A percentile compares a stretch with the other conserved stretches of the same genome.
Evolutionary conservation across 345 rosid genomes (phyloP).

Genomic region (Triadica sebifera): DNA sequence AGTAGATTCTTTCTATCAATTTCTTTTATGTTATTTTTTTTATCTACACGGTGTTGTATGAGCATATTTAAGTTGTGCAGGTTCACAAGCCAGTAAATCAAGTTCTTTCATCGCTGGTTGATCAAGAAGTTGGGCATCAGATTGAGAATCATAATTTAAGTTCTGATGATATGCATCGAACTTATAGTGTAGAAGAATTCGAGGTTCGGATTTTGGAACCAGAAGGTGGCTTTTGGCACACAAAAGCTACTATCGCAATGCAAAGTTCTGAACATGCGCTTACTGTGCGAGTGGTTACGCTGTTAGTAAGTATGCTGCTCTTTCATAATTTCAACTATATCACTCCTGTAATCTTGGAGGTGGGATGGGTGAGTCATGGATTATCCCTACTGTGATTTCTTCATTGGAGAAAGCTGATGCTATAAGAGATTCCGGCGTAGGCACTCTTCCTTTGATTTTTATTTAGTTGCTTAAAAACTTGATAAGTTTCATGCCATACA

Average conservation of each 20-base stretch:
- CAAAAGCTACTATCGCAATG: slow-evolving; percentile 92
- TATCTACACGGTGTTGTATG: slow-evolving; percentile 13
- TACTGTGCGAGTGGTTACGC: slow-evolving; percentile 85
- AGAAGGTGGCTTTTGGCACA: slow-evolving; percentile 92
- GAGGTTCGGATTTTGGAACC: slow-evolving; percentile 93
- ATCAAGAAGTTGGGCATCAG: slow-evolving; percentile 94
- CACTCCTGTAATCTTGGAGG: slow-evolving; percentile 15
- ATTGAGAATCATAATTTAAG: slow-evolving; percentile 72
- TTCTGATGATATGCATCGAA: slow-evolving; percentile 69
- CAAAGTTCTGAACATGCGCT: slow-evolving; percentile 92
- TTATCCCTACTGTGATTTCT: neutral
- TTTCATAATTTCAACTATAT: slow-evolving; percentile 20
- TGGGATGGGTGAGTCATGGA: slow-evolving; percentile 9
- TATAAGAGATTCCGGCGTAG: neutral
- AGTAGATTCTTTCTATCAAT: neutral
- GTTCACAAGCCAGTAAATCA: slow-evolving; percentile 84
- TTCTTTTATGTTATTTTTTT: neutral
- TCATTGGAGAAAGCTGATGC: neutral
- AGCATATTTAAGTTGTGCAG: slow-evolving; percentile 36
- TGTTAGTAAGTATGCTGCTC: slow-evolving; percentile 60
- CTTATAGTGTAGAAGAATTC: slow-evolving; percentile 81
- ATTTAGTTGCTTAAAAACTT: neutral
- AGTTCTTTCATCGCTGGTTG: slow-evolving; percentile 86
- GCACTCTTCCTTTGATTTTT: neutral
- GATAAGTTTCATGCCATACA: neutral